Base-by-base conservation (phyloP, 2,329 filamentous ascomycete species). In the Colletotrichum sp. region DNA sequence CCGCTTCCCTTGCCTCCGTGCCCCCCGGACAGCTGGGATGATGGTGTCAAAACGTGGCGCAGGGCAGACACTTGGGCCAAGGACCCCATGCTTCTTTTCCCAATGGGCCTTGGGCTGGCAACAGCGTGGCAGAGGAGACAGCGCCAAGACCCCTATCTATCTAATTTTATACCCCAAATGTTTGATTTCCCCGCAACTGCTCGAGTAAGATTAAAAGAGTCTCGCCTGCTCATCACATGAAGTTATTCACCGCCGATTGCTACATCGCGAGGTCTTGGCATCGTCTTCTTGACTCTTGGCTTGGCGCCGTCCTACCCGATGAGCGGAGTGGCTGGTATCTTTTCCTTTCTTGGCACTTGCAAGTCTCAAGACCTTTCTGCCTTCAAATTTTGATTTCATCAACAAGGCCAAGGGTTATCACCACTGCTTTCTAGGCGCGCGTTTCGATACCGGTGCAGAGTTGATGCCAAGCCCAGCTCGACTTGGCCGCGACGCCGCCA, bases 181-280 rank as follows among this genome's bases (percentile, higher is more conserved):
- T 69, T 24, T 65, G 64, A 74, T 52, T 65, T 68, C 70, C 70
- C 64, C 74, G 70, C 70, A 73, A 36, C 28, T 48, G 61, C 34
- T 48, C 58, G 26, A 48, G 21, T 71, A 57, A 75, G 38, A 67
- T 57, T 63, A 34, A 63, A n/a, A 67, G 12, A 52, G 61, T n/a
- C 32, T 68, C 28, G 48, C 28, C 64, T 32, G 16, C 21, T 60
- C 36, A 21, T 68, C 64, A 64, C 69, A 73, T 43, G 43, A 52
- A 75, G 64, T 34, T 13, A 21, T 28, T 13, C 34, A 36, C 43
- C 64, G 57, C 52, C 24, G 32, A 24, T 34, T 69, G 63, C 65
- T 28, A 57, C 64, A 73, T 68, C 64, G 43, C 38, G 10, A 52
- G 36, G 26, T 73, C 73, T 75, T 73, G 73, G 73, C 69, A 52